Evolutionary conservation across 805 yeast species (phyloP).

Genomic region (Barnettozyma populi): DNA sequence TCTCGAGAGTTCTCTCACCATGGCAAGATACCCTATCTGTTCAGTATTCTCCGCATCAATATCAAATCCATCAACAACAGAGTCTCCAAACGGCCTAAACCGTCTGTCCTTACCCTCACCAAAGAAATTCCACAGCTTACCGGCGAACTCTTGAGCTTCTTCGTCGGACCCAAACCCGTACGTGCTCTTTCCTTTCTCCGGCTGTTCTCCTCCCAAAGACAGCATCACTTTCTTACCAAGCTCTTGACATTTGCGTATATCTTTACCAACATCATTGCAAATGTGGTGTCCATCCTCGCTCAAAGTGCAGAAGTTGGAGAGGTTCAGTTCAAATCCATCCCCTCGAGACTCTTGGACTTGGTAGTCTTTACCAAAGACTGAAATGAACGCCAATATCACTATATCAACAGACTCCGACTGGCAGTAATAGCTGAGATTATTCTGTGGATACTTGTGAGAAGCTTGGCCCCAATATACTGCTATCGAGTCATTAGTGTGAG

Average conservation of each 20-base stretch:
- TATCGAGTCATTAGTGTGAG: conserved; percentile 23
- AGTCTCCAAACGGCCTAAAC: conserved; percentile 62
- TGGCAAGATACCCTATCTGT: conserved; percentile 60
- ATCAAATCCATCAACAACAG: conserved; percentile 88
- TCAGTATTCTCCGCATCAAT: conserved; percentile 74
- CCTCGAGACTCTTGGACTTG: not conserved
- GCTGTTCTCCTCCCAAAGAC: conserved; percentile 69
- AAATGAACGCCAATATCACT: conserved; percentile 58
- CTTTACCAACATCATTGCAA: conserved; percentile 55
- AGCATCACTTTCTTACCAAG: conserved; percentile 73
- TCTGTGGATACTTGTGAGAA: conserved; percentile 42
- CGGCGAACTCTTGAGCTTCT: conserved; percentile 63
- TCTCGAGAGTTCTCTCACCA: conserved; percentile 44
- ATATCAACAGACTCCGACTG: conserved; percentile 64
- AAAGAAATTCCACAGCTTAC: conserved; percentile 53
- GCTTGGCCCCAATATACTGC: conserved; percentile 79
- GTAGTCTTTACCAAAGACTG: conserved; percentile 16
- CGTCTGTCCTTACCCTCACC: conserved; percentile 40
- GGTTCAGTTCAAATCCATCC: conserved; percentile 37
- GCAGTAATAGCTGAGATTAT: conserved; percentile 51
- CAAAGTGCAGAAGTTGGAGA: conserved; percentile 46
- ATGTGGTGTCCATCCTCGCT: conserved; percentile 30
- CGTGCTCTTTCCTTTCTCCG: conserved; percentile 31
- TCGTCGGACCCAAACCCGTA: conserved; percentile 82
- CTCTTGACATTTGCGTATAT: conserved; percentile 69